Conservation (phyloP, 23 red algal genomes). For the Gracilariopsis chorda region DNA sequence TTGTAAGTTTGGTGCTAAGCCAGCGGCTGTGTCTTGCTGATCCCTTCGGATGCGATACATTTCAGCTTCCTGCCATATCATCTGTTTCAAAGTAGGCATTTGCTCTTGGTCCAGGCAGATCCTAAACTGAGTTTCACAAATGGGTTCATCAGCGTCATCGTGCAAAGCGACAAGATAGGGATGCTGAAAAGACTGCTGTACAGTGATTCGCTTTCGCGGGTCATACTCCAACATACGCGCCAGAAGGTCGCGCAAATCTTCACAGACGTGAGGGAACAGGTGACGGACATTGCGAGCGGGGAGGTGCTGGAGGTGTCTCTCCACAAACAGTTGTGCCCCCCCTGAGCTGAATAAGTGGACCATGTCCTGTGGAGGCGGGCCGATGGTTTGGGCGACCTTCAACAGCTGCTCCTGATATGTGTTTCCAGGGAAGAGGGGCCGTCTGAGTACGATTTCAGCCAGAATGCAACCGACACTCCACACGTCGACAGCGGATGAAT, state of each 20-base stretch:
- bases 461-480: constrained; percentile 97
- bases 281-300: constrained; percentile 66
- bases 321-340: constrained; percentile 65
- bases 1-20: too few species aligned
- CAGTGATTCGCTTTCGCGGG: constrained; percentile 81
- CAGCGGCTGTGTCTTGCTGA: not conserved
- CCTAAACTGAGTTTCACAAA: constrained; percentile 34
- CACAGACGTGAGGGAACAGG: constrained; percentile 66
- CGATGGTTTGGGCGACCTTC: constrained; percentile 72
- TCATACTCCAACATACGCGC: constrained; percentile 82
- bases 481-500: constrained; percentile 84
- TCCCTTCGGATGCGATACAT: not conserved
- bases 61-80: not conserved
- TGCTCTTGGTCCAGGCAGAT: not conserved
- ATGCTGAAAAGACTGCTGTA: constrained; percentile 79
- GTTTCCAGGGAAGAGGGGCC: constrained; percentile 87
- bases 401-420: constrained; percentile 77
- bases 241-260: constrained; percentile 66
- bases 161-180: constrained; percentile 80
- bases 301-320: constrained; percentile 28
- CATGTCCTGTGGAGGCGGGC: constrained; percentile 54
- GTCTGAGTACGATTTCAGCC: constrained; percentile 80
- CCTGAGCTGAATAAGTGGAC: constrained; percentile 47
- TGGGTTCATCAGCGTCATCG: constrained; percentile 59
- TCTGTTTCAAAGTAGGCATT: not conserved